These are phyloP conservation scores for Coemansia sp. DNA, from an alignment of 192 early-diverging fungal genomes.

Conservation along the genomic window DNA sequence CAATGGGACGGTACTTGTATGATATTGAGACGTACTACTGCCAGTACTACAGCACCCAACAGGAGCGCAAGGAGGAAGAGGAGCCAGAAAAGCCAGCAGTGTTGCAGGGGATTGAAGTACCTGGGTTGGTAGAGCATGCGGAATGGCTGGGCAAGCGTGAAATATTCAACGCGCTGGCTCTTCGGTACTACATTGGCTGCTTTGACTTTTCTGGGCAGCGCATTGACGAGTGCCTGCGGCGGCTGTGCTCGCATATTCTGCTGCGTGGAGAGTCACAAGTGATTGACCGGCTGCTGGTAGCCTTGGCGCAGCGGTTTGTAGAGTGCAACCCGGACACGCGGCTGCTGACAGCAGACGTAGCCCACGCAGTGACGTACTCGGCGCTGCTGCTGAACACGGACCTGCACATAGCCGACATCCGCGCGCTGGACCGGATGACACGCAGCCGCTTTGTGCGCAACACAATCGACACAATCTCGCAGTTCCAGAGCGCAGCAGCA, in stretches of 20 bases:
- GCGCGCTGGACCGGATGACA: conserved; percentile 67
- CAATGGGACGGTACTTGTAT: conserved; percentile 50
- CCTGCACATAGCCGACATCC: conserved; percentile 78
- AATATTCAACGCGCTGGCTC: conserved; percentile 56
- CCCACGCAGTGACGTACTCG: conserved; percentile 84
- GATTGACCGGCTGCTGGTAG: conserved; percentile 85
- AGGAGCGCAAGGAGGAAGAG: conserved; percentile 1
- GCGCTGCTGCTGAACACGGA: conserved; percentile 90
- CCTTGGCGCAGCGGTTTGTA: conserved; percentile 78
- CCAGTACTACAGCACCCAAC: conserved; percentile 15
- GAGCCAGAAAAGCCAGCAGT: conserved; percentile 22
- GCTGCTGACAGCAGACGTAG: conserved; percentile 63
- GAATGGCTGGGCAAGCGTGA: conserved; percentile 58
- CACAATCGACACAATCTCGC: conserved; percentile 59
- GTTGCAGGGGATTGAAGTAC: conserved; percentile 36
- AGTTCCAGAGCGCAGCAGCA: conserved; percentile 34
- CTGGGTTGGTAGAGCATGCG: conserved; percentile 35
- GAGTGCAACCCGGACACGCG: conserved; percentile 70
- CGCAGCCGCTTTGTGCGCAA: conserved; percentile 69
- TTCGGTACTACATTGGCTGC: conserved; percentile 71
- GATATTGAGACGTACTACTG: conserved; percentile 42
- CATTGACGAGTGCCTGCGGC: conserved; percentile 78
- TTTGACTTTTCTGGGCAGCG: conserved; percentile 71
- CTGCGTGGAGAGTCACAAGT: conserved; percentile 91
- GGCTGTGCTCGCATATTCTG: conserved; percentile 72